phyloP scores from a whole-genome alignment of 208 protist genomes.

The Borovskyia barvae region DNA sequence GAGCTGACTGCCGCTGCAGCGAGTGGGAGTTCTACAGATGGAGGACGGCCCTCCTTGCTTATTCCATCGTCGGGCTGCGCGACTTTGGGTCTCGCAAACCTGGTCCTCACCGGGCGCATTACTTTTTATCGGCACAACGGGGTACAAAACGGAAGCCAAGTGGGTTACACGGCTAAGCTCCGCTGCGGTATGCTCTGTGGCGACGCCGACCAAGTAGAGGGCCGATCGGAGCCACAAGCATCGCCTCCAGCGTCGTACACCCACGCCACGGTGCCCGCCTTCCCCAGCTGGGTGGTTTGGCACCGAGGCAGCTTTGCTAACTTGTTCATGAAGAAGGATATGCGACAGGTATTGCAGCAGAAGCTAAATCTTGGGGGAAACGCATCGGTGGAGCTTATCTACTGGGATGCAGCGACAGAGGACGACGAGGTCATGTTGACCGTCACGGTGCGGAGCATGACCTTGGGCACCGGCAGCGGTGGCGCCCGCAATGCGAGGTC shows the following conservation, averaged over 20 bases:
- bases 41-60: slow-evolving; percentile 11
- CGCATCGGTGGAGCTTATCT: slow-evolving; percentile 54
- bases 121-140: slow-evolving; percentile 38
- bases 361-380: slow-evolving; percentile 39
- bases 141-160: slow-evolving; percentile 11
- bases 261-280: slow-evolving; percentile 35
- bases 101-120: slow-evolving; percentile 40
- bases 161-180: slow-evolving; percentile 28
- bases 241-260: slow-evolving; percentile 13
- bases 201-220: slow-evolving; percentile 6
- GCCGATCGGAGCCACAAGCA: not conserved
- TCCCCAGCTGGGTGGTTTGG: slow-evolving; percentile 80
- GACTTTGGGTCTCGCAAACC: slow-evolving; percentile 50
- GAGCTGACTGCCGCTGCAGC: slow-evolving; percentile 16
- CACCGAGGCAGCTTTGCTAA: slow-evolving; percentile 56
- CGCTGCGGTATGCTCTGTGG: slow-evolving; percentile 35
- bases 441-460: slow-evolving; percentile 31
- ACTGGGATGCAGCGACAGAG: slow-evolving; percentile 61
- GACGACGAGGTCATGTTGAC: slow-evolving; percentile 53
- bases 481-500: slow-evolving; percentile 26
- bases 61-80: slow-evolving; percentile 23
- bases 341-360: slow-evolving; percentile 53
- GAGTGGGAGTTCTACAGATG: slow-evolving; percentile 12
- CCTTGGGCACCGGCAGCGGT: slow-evolving; percentile 1
- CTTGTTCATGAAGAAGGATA: slow-evolving; percentile 72